Percentiles rank a stretch among this genome's conserved stretches.
Conservation (phyloP, 257 asterid species). For the Solanum sejunctum region DNA sequence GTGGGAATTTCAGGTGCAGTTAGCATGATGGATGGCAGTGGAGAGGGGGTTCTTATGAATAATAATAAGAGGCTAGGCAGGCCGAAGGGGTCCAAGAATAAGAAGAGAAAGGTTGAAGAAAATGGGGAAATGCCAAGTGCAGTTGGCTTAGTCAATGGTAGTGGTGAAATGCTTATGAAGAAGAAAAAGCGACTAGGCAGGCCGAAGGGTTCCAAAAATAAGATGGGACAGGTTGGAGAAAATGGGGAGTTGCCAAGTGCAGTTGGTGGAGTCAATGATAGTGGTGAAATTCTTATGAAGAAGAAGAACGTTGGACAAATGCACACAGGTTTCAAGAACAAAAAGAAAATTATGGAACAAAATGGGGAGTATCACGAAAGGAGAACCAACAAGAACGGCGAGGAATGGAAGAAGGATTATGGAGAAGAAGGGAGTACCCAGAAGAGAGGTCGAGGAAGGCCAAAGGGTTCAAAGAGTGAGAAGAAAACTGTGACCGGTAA, state of each 20-base stretch:
- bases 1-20: background rate
- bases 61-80: slow-evolving; percentile 15
- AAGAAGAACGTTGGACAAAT: background rate
- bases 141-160: background rate
- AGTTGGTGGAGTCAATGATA: background rate
- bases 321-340: slow-evolving; percentile 6
- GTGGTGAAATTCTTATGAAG: background rate
- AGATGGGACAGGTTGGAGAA: slow-evolving; percentile 1
- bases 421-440: background rate
- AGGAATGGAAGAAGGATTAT: background rate
- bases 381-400: background rate
- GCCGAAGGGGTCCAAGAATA: slow-evolving; percentile 19
- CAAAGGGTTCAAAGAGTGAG: slow-evolving; percentile 6
- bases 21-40: background rate
- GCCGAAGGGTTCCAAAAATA: slow-evolving; percentile 23
- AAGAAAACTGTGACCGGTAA: background rate
- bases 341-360: background rate
- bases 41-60: background rate
- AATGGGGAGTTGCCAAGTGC: background rate
- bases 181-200: slow-evolving; percentile 18
- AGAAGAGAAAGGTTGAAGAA: background rate
- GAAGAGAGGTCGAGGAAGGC: background rate
- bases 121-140: background rate
- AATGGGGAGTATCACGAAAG: background rate
- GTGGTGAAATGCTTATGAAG: background rate